These are phyloP conservation scores for Gracilaria caudata DNA, from an alignment of 23 red algal species.

Conservation along the genomic window DNA sequence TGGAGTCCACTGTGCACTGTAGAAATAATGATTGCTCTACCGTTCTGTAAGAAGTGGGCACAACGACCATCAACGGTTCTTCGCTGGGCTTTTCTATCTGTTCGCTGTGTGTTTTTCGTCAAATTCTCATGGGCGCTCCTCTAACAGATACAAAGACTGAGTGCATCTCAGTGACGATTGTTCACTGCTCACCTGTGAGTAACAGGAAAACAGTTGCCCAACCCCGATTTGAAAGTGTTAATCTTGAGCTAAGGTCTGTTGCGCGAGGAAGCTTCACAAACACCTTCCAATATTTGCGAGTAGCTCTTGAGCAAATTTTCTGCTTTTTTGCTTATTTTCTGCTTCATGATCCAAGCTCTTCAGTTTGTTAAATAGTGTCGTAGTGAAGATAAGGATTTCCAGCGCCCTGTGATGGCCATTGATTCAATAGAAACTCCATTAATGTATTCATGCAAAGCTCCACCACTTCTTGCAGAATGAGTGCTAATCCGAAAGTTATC, in stretches of 20 bases:
- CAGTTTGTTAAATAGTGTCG: neutral
- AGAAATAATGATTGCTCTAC: too few species aligned
- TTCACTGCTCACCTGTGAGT: neutral
- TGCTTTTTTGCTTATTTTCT: neutral
- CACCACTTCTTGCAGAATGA: conserved; percentile 13
- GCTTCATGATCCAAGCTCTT: conserved; percentile 6
- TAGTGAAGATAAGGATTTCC: neutral
- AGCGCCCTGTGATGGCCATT: conserved; percentile 6
- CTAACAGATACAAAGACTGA: neutral
- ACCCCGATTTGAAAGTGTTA: neutral
- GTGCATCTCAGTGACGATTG: neutral
- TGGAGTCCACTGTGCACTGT: too few species aligned
- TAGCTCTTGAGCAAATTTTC: neutral
- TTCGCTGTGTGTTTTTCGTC: too few species aligned
- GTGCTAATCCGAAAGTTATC: neutral
- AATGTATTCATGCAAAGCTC: conserved; percentile 8
- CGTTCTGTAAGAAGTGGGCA: too few species aligned
- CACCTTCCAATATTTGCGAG: neutral
- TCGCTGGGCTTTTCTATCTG: too few species aligned
- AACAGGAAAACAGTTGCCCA: neutral
- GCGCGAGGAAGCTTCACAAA: neutral
- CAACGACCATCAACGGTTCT: too few species aligned
- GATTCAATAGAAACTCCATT: conserved; percentile 4
- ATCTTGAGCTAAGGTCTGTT: neutral
- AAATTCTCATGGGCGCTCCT: too few species aligned